Evolutionary conservation across 2,329 filamentous ascomycete species (phyloP), one percentile per base, ranked within the genome.

Genomic region (Trichoderma breve): DNA sequence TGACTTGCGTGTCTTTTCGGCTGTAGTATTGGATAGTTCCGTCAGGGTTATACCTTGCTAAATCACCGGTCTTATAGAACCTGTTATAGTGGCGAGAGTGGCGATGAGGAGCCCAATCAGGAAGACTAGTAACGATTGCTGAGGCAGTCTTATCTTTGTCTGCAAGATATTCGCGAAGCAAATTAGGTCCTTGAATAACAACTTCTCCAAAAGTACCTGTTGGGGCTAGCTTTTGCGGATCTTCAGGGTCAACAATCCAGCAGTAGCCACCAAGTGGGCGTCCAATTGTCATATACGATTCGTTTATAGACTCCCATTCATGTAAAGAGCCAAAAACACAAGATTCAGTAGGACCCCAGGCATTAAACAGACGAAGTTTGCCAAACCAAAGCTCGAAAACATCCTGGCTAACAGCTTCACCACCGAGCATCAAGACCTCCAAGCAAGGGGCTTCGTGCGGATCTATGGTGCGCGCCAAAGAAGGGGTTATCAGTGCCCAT

Each of bases 391-490:
- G 14, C 30, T 73, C 65, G 9, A 73, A 65, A 5, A 72, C 70
- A 24, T 71, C 71, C 14, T 64, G 62, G 30, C 65, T 61, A n/a
- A 73, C 66, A 58, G 70, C 65, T 28, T 73, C 72, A 9, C 72
- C 72, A 12, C 43, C 47, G n/a, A 73, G 70, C 6, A 71, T 64
- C n/a, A 73, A 36, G 3, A 71, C 36, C 34, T 73, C 62, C 1
- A 73, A 18, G 30, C 53, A 65, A 12, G 73, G 71, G 6, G 73
- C 73, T 30, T 73, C 62, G 15, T 55, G 18, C 26, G 73, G 73
- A 34, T 84, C 24, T 7, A 71, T 70, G 11, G 72, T 67, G 14
- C 73, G 51, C 12, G 67, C 57, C 71, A 68, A 60, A 6, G 71
- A 70, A 30, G 71, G 72, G 2, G 73, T 74, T 6, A 73, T 24